phyloP scores from a whole-genome alignment of 495 filamentous ascomycete species.

The Daldinia vernicosa region DNA sequence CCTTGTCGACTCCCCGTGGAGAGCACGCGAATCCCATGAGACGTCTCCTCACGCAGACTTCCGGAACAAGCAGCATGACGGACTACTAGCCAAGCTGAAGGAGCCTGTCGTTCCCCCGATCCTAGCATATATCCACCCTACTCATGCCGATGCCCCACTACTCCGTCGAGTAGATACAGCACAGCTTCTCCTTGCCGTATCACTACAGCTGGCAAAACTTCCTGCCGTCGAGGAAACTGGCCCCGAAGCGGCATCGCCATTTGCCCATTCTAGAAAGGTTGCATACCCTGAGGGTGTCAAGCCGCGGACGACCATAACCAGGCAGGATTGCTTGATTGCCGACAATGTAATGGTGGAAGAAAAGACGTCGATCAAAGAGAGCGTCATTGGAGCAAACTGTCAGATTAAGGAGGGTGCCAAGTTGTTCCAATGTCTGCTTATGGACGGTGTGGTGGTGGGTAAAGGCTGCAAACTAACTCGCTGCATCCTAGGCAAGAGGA shows the following conservation, averaged over 20 bases:
- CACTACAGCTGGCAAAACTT: constrained; percentile 83
- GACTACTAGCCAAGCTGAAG: constrained; percentile 29
- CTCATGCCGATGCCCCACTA: constrained; percentile 57
- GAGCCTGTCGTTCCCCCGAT: constrained; percentile 68
- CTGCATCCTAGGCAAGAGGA: constrained; percentile 80
- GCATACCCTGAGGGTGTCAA: constrained; percentile 81
- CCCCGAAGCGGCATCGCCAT: constrained; percentile 67
- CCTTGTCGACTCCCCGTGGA: constrained; percentile 39
- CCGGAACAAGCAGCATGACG: constrained; percentile 23
- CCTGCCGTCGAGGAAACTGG: constrained; percentile 72
- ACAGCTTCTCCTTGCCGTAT: constrained; percentile 78
- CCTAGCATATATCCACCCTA: constrained; percentile 77
- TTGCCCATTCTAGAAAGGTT: constrained; percentile 79
- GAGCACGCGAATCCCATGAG: constrained; percentile 38
- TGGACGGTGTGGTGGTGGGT: constrained; percentile 88
- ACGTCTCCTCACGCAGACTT: constrained; percentile 38
- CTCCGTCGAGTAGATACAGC: constrained; percentile 89
- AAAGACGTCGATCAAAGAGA: constrained; percentile 86
- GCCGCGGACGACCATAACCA: constrained; percentile 76
- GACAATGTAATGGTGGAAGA: constrained; percentile 87
- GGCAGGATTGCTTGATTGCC: constrained; percentile 78
- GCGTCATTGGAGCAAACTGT: constrained; percentile 85
- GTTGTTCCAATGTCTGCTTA: constrained; percentile 81
- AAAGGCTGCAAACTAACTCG: constrained; percentile 79
- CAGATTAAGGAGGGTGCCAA: constrained; percentile 83